Percentiles rank a stretch among this genome's conserved stretches.
Conservation (phyloP, 768 basidiomycete species). For the Serendipita sp. region DNA sequence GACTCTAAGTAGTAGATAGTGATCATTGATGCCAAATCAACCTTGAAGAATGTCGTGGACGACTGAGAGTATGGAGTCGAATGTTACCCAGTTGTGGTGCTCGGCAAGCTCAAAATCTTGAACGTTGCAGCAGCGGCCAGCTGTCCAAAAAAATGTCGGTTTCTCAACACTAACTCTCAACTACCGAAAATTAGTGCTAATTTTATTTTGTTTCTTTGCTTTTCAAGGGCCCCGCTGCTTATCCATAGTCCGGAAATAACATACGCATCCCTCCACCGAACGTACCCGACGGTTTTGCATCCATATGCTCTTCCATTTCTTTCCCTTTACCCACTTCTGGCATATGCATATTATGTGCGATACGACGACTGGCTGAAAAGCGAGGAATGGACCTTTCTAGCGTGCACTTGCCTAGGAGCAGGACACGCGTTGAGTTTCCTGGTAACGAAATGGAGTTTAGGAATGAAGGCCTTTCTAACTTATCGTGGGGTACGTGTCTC, state of each 20-base stretch:
- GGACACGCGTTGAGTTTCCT: conserved; percentile 88
- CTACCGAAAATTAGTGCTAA: background rate
- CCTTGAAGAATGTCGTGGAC: no score
- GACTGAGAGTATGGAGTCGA: no score
- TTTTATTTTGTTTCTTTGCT: background rate
- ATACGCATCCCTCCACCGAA: conserved; percentile 46
- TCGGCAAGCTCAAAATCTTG: background rate
- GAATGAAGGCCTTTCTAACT: conserved; percentile 63
- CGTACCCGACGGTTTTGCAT: conserved; percentile 52
- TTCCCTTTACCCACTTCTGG: conserved; percentile 64
- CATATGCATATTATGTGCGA: conserved; percentile 80
- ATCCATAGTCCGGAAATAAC: conserved; percentile 55
- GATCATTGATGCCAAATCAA: no score
- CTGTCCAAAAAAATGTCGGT: background rate
- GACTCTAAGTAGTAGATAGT: no score
- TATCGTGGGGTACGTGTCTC: conserved; percentile 42
- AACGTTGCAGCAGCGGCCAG: background rate
- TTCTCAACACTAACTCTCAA: background rate
- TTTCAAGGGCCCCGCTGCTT: conserved; percentile 27
- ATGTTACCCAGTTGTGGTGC: background rate
- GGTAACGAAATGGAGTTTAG: conserved; percentile 75
- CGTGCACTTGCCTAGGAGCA: conserved; percentile 66
- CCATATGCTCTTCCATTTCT: conserved; percentile 65
- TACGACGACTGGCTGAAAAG: conserved; percentile 84
- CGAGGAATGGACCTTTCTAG: conserved; percentile 96